Evolutionary conservation across 2,329 filamentous ascomycete species (phyloP), one percentile per base, ranked within the genome.

Genomic region (Byssothecium circinans): DNA sequence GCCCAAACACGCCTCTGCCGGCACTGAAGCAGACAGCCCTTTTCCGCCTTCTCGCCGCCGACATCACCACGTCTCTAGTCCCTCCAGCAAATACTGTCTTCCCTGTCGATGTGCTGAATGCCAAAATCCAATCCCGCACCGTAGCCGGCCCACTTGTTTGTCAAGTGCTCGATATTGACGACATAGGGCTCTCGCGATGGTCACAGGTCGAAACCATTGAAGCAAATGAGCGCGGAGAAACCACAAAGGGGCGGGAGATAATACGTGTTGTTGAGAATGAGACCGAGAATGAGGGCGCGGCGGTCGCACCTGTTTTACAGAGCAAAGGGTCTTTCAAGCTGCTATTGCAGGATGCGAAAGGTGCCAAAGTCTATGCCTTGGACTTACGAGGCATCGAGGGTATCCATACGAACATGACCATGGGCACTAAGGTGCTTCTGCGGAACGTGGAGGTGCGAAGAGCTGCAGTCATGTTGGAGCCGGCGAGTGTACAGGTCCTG

Each of bases 101-200:
- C 3, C 88, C 91, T 0, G 46, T 70, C 0, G 78, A 81, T 53
- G 71, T 85, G n/a, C 71, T 76, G 39, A 75, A 82, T 54, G 76
- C 81, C 0, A 75, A 80, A 0, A 69, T 79, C 8, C 77, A 80
- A 53, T 82, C 89, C 49, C 70, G 75, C 3, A 74, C 71, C 0
- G 74, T 97, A 0, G 51, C 74, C 0, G 78, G 78, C 1, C 81
- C 89, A 25, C 77, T 92, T 1, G 77, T 86, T 2, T 86, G 94
- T 1, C 94, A 97, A 69, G 82, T 97, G 1, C 74, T 96, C 1
- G 91, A 95, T 60, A 78, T 97, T 7, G 87, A 95, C 64, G 91
- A 97, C 64, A 80, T 97, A 17, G 81, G 85, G 2, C 79, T 81
- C 43, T 90, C 87, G 59, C 81, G 87, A 42, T 95, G 91, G 89